Conservation (phyloP, 768 basidiomycete genomes). For the Lentinus brumalis region DNA sequence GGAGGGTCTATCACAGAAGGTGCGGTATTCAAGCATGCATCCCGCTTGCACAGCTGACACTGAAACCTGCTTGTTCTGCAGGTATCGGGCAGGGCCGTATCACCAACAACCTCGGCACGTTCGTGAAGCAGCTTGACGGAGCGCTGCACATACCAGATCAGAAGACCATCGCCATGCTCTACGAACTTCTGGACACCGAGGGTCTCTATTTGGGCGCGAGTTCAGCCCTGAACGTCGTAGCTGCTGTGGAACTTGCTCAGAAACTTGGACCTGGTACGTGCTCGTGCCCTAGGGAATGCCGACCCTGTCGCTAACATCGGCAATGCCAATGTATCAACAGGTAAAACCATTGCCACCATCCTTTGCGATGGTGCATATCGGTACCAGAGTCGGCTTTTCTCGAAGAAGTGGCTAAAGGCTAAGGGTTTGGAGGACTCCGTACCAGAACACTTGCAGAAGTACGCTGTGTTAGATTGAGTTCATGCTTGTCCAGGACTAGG, state of each 20-base stretch:
- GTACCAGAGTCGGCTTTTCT: slow-evolving; percentile 96
- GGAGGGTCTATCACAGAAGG: slow-evolving; percentile 96
- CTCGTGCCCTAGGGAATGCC: not conserved
- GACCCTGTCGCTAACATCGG: not conserved
- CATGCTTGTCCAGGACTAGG: not conserved
- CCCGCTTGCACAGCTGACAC: not conserved
- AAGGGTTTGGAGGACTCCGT: slow-evolving; percentile 81
- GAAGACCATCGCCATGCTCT: slow-evolving; percentile 92
- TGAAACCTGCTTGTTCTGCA: slow-evolving; percentile 30
- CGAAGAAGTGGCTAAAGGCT: slow-evolving; percentile 83
- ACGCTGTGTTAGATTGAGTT: slow-evolving; percentile 74
- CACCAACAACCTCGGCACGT: slow-evolving; percentile 86
- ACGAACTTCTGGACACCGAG: slow-evolving; percentile 87
- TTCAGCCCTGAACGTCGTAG: slow-evolving; percentile 92
- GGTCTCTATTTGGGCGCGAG: slow-evolving; percentile 95
- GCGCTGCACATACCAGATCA: slow-evolving; percentile 86
- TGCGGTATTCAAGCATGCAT: slow-evolving; percentile 28
- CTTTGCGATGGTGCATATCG: slow-evolving; percentile 96
- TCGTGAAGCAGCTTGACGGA: slow-evolving; percentile 76
- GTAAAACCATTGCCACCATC: slow-evolving; percentile 84
- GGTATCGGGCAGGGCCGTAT: slow-evolving; percentile 97
- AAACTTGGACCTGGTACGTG: slow-evolving; percentile 77
- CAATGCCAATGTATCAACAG: slow-evolving; percentile 26
- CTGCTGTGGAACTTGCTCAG: slow-evolving; percentile 85
- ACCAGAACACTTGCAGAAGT: slow-evolving; percentile 84